Percentiles rank a stretch among this genome's conserved stretches.
Evolutionary conservation across 345 rosid species (phyloP).

Genomic region (Salix koriyanagi): DNA sequence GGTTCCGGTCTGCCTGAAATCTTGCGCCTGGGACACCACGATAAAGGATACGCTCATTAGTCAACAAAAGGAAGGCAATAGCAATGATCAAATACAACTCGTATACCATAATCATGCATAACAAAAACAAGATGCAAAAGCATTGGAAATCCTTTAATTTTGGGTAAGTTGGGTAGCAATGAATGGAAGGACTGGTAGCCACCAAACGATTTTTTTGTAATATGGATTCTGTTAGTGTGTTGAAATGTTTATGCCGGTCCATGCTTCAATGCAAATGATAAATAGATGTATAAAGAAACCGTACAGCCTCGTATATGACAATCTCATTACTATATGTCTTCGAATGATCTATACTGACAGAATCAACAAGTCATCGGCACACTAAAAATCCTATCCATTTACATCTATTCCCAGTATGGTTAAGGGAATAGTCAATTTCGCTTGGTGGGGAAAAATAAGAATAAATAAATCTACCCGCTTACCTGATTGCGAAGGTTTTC

Average conservation of each 20-base stretch:
- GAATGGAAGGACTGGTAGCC: neutral
- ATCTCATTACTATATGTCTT: neutral
- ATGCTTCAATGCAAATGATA: neutral
- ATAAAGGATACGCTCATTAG: neutral
- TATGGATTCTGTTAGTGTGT: neutral
- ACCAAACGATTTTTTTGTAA: neutral
- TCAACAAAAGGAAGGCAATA: neutral
- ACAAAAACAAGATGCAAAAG: neutral
- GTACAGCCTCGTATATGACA: neutral
- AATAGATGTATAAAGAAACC: neutral
- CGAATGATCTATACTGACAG: neutral
- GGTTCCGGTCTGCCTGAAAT: slow-evolving; percentile 67
- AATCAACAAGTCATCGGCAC: neutral
- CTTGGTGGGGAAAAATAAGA: neutral
- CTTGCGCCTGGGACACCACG: slow-evolving; percentile 50
- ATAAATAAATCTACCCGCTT: neutral
- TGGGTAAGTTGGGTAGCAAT: too few species aligned
- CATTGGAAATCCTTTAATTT: neutral
- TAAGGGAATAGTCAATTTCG: neutral
- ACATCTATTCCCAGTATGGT: neutral
- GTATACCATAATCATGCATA: neutral
- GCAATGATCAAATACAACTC: neutral
- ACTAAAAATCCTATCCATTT: neutral
- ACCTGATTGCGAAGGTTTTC: slow-evolving; percentile 97
- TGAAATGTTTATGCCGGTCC: neutral